A percentile compares a stretch with the other conserved stretches of the same genome.
Conservation (phyloP, 108 stramenopile genomes). For the Pseudonitzschia multistriata region DNA sequence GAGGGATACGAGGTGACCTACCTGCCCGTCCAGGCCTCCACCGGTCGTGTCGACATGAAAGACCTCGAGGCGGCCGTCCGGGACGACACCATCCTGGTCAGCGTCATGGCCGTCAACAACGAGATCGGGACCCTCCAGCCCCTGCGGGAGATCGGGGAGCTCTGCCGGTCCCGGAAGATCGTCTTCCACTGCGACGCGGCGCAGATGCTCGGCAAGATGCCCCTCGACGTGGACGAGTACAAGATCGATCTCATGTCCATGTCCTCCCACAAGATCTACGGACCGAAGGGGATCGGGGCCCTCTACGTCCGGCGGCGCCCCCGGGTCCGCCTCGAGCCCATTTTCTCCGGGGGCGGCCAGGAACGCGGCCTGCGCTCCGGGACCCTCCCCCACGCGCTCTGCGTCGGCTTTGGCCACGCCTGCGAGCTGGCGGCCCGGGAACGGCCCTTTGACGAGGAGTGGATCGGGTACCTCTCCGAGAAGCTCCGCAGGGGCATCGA, state of each 20-base stretch:
- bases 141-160: slow-evolving; percentile 90
- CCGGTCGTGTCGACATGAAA: slow-evolving; percentile 92
- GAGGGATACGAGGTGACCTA: slow-evolving; percentile 99
- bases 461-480: slow-evolving; percentile 72
- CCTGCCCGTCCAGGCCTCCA: slow-evolving; percentile 83
- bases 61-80: slow-evolving; percentile 86
- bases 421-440: slow-evolving; percentile 87
- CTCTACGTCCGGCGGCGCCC: slow-evolving; percentile 95
- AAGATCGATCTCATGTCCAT: slow-evolving; percentile 96
- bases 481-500: slow-evolving; percentile 85
- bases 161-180: slow-evolving; percentile 91
- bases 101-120: slow-evolving; percentile 99
- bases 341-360: slow-evolving; percentile 97
- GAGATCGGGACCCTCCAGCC: slow-evolving; percentile 99
- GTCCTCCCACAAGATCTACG: slow-evolving; percentile 97
- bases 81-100: slow-evolving; percentile 90
- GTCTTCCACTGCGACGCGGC: slow-evolving; percentile 99
- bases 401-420: slow-evolving; percentile 93
- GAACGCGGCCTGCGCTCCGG: slow-evolving; percentile 93
- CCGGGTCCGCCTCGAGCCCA: slow-evolving; percentile 95
- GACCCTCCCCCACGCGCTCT: slow-evolving; percentile 86
- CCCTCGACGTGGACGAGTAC: slow-evolving; percentile 92
- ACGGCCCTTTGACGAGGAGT: slow-evolving; percentile 79
- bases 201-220: slow-evolving; percentile 97
- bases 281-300: slow-evolving; percentile 98